Evolutionary conservation across 768 basidiomycete genomes (phyloP).

Genomic region (Macrolepiota dolichaula): DNA sequence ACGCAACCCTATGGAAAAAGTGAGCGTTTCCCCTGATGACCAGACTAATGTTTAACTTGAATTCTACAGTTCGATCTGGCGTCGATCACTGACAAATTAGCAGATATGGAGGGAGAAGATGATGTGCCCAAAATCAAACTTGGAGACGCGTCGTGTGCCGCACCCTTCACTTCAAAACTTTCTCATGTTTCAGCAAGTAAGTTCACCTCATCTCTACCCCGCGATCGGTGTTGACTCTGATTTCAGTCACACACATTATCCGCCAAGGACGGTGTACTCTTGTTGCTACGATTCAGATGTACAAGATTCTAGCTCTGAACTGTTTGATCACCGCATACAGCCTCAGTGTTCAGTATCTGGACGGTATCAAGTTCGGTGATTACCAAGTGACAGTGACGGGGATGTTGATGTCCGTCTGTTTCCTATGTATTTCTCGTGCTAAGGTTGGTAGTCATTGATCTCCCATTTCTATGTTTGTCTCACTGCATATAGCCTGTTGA

Average conservation of each 20-base stretch:
- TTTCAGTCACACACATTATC: conserved; percentile 89
- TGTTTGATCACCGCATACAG: conserved; percentile 99
- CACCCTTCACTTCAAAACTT: conserved; percentile 97
- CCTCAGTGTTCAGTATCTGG: conserved; percentile 94
- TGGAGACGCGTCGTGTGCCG: conserved; percentile 98
- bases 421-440: conserved; percentile 95
- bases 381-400: conserved; percentile 98
- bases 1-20: conserved; percentile 90
- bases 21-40: conserved; percentile 27
- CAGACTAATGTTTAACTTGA: conserved; percentile 1
- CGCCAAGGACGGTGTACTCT: conserved; percentile 98
- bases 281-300: conserved; percentile 99
- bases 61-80: conserved; percentile 28
- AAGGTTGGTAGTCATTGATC: conserved; percentile 54
- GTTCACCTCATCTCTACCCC: conserved; percentile 27
- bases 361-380: conserved; percentile 99
- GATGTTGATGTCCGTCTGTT: conserved; percentile 97
- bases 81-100: conserved; percentile 39
- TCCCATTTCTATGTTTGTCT: neutral
- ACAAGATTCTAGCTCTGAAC: conserved; percentile 97
- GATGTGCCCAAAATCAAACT: conserved; percentile 98
- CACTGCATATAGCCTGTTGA: conserved; percentile 75
- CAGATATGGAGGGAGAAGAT: conserved; percentile 92
- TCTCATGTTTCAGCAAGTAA: conserved; percentile 95
- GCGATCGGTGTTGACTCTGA: neutral